Conservation (phyloP, 2,329 filamentous ascomycete species). For the Aspergillus viridinutans region DNA sequence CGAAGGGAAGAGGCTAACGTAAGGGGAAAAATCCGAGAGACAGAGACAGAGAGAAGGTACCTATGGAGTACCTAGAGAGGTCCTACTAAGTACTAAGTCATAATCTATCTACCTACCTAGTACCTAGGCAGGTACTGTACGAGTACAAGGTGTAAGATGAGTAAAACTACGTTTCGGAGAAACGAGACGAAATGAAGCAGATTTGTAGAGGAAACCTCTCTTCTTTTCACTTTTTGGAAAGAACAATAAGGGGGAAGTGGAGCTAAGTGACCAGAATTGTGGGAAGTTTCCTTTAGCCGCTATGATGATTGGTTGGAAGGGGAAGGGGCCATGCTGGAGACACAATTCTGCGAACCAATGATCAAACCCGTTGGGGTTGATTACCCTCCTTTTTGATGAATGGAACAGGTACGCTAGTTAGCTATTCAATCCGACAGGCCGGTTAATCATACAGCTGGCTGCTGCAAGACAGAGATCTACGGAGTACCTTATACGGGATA, state of each 20-base stretch:
- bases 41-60: neutral
- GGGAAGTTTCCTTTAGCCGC: neutral
- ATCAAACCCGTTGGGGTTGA: too few relatives aligned
- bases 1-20: neutral
- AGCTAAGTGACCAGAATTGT: neutral
- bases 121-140: neutral
- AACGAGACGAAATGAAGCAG: neutral
- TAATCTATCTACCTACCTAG: neutral
- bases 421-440: neutral
- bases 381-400: neutral
- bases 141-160: neutral
- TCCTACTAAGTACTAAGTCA: neutral
- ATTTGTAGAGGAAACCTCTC: neutral
- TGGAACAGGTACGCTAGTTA: neutral
- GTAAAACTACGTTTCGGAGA: neutral
- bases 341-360: neutral
- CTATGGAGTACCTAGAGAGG: too few relatives aligned
- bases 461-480: neutral
- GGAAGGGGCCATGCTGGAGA: neutral
- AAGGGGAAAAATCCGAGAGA: neutral
- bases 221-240: neutral
- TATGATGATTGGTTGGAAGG: neutral
- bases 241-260: neutral
- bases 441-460: neutral
- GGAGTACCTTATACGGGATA: too few relatives aligned